These are phyloP conservation scores for Dendrobium nobile DNA, from an alignment of 106 monocot species.

Conservation along the genomic window DNA sequence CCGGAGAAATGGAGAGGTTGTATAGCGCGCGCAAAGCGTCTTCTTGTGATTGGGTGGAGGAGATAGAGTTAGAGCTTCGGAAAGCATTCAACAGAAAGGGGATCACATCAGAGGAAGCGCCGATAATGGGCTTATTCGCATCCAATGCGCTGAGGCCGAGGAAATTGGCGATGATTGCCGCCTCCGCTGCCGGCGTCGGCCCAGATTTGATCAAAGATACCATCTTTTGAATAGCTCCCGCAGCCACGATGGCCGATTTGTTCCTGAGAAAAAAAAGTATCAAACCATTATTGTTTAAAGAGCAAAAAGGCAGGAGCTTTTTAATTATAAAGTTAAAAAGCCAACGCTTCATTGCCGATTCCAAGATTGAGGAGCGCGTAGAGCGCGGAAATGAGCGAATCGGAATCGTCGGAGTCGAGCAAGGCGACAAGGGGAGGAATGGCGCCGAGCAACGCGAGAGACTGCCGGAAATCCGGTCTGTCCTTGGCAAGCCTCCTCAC, in stretches of 20 bases:
- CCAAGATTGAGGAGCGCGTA: slow-evolving; percentile 91
- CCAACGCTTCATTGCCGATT: slow-evolving; percentile 67
- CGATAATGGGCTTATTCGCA: slow-evolving; percentile 71
- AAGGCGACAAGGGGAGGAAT: slow-evolving; percentile 59
- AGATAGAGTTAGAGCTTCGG: slow-evolving; percentile 8
- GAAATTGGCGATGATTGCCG: slow-evolving; percentile 73
- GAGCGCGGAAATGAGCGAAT: slow-evolving; percentile 36
- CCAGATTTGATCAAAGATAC: slow-evolving; percentile 21
- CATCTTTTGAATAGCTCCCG: slow-evolving; percentile 79
- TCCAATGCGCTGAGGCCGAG: slow-evolving; percentile 77
- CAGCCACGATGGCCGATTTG: slow-evolving; percentile 70
- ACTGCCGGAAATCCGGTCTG: slow-evolving; percentile 48
- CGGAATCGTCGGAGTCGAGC: slow-evolving; percentile 32
- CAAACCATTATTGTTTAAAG: neutral
- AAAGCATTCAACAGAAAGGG: slow-evolving; percentile 54
- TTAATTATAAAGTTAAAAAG: neutral
- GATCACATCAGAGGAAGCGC: slow-evolving; percentile 44
- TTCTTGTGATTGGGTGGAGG: slow-evolving; percentile 11
- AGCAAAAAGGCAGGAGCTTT: too few relatives aligned
- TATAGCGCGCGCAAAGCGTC: slow-evolving; percentile 77
- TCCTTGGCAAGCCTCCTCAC: slow-evolving; percentile 61
- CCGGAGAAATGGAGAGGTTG: slow-evolving; percentile 68
- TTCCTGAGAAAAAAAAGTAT: slow-evolving; percentile 38
- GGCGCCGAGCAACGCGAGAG: slow-evolving; percentile 63
- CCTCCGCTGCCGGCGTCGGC: slow-evolving; percentile 11